Base-by-base conservation (phyloP, 495 filamentous ascomycete species). In the Neurospora discreta region DNA sequence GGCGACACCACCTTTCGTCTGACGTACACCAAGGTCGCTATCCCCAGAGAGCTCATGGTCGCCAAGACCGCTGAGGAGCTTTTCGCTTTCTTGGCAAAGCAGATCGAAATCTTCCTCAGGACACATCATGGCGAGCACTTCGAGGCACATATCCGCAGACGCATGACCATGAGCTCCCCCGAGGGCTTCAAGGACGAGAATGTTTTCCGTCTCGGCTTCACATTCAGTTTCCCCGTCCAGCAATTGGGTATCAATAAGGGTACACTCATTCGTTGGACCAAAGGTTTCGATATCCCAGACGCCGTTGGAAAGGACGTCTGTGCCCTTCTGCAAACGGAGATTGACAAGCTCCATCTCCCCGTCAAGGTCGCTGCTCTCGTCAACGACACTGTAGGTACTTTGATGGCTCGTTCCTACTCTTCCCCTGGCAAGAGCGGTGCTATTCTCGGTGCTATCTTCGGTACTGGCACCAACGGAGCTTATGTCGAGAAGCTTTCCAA, bases 391-490 rank as follows among this genome's bases (percentile, higher is more conserved):
- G 95, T 98, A 3, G 95, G 95, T 23, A 99, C 95, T 16, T 86
- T 99, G 70, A 98, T 99, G 96, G 93, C 95, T 36, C 91, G 94
- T 73, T 97, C 94, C 1, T 99, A 98, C 82, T 92, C 93, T 36
- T 93, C 93, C 3, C 93, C 94, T 18, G 94, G 93, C 30, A 94
- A 95, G 83, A 92, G 91, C 0, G 88, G 91, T 30, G 93, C 95
- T 26, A 84, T 98, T 3, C 82, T 98, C 4, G 95, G 96, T 70
- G 95, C 93, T 69, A 99, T 99, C 75, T 93, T 93, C 76, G 94
- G 94, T 72, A 98, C 94, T 5, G 94, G 94, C 68, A 98, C 94
- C 76, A 98, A 98, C 78, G 95, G 94, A 23, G 94, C 93, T 4
- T 98, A 98, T 77, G 88, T 98, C 20, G 91, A 94, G 82, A 91